Evolutionary conservation across 305 asterid species (phyloP), one percentile per base, ranked within the genome.

Genomic region (Fraxinus paxiana): DNA sequence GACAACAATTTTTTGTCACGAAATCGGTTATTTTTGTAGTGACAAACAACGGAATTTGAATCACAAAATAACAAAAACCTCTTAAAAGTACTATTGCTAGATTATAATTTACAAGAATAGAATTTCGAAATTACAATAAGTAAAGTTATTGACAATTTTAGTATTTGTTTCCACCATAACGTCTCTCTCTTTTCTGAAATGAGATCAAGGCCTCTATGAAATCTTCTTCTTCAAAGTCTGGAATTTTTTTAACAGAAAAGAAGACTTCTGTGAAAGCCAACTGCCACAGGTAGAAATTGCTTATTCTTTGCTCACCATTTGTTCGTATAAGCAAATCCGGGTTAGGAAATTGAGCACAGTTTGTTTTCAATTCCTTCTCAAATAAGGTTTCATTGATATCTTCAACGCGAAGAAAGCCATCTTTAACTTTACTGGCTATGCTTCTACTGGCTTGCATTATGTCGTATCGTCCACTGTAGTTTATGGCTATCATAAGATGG

Each of bases 281-380:
- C 34, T 87, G 88, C 88, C 88, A 83, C 61, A 82, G 18, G 87
- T 77, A 79, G 83, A 83, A 83, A 28, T 84, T 85, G 82, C 87
- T 85, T 17, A 85, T 65, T 84, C 87, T 82, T 4, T 81, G 79
- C 35, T 87, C 85, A 2, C 88, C 88, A 76, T 87, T 81, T 1
- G 87, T 87, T 26, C 87, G 65, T 30, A 86, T 86, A 7, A 86
- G 81, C 81, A 86, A 69, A 82, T 86, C 88, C 13, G 87, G 33
- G 6, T 37, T 8, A 5, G 91, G 82, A 7, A 81, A 82, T 0
- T 80, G 28, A 0, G 63, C 9, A 10, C 85, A 84, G 1, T 41
- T 51, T 4, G 88, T 88, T 51, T 76, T 73, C 30, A 82, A 70
- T 71, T 84, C 85, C 17, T 59, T 51, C 7, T 79, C 82, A 63